These are phyloP conservation scores for Orbilia brochopaga DNA, from an alignment of 2,329 filamentous ascomycete genomes.

Conservation along the genomic window DNA sequence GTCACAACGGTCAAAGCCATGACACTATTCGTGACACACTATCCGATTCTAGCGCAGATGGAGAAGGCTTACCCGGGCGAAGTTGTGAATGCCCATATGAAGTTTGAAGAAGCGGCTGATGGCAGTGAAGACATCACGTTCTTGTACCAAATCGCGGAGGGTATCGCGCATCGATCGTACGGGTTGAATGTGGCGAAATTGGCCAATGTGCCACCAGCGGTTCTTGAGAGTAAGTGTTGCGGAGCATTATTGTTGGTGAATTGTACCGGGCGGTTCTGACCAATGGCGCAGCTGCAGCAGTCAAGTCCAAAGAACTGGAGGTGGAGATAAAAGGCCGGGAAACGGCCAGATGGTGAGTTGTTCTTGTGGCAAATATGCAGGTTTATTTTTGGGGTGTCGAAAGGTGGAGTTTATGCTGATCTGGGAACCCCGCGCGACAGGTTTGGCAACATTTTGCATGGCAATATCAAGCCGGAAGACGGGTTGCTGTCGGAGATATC, in stretches of 20 bases:
- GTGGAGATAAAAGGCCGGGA: slow-evolving; percentile 65
- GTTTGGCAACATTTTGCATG: slow-evolving; percentile 42
- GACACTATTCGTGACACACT: slow-evolving; percentile 96
- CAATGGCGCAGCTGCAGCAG: slow-evolving; percentile 65
- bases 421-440: slow-evolving; percentile 24
- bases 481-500: slow-evolving; percentile 42
- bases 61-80: slow-evolving; percentile 69
- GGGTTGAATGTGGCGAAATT: slow-evolving; percentile 89
- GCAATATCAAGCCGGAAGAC: slow-evolving; percentile 37
- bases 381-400: slow-evolving; percentile 12
- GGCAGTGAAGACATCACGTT: slow-evolving; percentile 78
- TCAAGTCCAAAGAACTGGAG: slow-evolving; percentile 82
- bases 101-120: slow-evolving; percentile 69
- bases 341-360: slow-evolving; percentile 44
- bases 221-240: slow-evolving; percentile 66
- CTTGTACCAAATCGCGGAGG: slow-evolving; percentile 87
- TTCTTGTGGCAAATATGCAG: slow-evolving; percentile 35
- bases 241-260: neutral
- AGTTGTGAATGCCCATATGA: slow-evolving; percentile 91
- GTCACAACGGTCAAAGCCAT: slow-evolving; percentile 75
- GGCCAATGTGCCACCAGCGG: slow-evolving; percentile 76
- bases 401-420: slow-evolving; percentile 30
- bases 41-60: slow-evolving; percentile 81
- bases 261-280: slow-evolving; percentile 25
- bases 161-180: slow-evolving; percentile 91